Evolutionary conservation across 805 yeast species (phyloP).

Genomic region (Kodamaea kakaduensis): DNA sequence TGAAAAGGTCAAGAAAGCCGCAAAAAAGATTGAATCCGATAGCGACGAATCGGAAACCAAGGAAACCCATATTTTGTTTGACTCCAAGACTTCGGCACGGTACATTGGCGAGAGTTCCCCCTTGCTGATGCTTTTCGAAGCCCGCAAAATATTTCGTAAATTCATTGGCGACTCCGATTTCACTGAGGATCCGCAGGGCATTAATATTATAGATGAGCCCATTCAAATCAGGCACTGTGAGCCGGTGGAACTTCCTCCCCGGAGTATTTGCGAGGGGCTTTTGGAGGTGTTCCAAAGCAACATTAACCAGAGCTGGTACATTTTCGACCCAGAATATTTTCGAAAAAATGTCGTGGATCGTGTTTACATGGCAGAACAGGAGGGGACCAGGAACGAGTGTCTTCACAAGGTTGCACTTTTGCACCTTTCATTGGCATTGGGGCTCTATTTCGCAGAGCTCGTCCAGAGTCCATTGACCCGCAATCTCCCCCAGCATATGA

Average conservation of each 20-base stretch:
- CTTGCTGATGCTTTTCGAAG: constrained; percentile 37
- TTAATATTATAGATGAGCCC: constrained; percentile 35
- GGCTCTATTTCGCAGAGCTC: constrained; percentile 34
- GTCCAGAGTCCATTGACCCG: constrained; percentile 24
- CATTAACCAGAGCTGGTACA: constrained; percentile 37
- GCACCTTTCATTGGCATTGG: constrained; percentile 39
- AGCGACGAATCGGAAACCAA: constrained; percentile 7
- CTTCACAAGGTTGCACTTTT: constrained; percentile 28
- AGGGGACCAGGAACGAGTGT: constrained; percentile 13
- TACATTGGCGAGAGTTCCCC: constrained; percentile 43
- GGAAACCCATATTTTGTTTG: constrained; percentile 24
- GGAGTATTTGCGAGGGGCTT: constrained; percentile 5
- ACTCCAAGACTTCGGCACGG: constrained; percentile 31
- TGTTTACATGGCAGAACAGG: constrained; percentile 24
- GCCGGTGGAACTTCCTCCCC: constrained; percentile 13
- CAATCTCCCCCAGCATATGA: constrained; percentile 11
- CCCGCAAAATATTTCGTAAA: constrained; percentile 32
- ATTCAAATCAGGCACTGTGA: constrained; percentile 16
- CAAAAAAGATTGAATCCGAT: constrained; percentile 5
- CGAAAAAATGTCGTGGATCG: constrained; percentile 21
- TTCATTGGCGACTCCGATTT: constrained; percentile 31
- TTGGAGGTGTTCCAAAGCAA: constrained; percentile 32
- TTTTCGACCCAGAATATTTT: constrained; percentile 34
- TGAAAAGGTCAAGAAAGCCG: not conserved
- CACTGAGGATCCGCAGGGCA: constrained; percentile 35